Evolutionary conservation across 2,329 filamentous ascomycete species (phyloP).

Genomic region (Epichloe uncinata): DNA sequence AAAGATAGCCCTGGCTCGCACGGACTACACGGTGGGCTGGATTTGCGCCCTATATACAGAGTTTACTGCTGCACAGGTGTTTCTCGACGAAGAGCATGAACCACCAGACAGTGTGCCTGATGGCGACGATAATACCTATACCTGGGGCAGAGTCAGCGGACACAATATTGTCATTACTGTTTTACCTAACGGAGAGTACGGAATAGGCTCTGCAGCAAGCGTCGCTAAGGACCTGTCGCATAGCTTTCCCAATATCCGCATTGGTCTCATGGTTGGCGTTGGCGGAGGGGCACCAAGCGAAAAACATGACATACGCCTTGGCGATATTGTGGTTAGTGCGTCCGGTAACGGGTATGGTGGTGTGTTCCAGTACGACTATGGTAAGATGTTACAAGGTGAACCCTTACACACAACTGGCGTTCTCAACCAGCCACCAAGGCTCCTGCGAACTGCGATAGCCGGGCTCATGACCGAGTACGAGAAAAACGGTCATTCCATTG

Average conservation of each 20-base stretch:
- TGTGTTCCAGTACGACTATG: background rate
- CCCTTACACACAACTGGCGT: background rate
- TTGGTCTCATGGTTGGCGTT: conserved; percentile 9
- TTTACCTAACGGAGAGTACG: conserved; percentile 5
- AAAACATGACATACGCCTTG: conserved; percentile 19
- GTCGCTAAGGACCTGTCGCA: conserved; percentile 15
- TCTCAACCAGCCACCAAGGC: no score
- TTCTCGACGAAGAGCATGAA: conserved; percentile 23
- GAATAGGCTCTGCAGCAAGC: conserved; percentile 6
- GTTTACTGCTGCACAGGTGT: conserved; percentile 20
- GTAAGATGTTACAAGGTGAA: background rate
- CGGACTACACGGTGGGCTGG: conserved; percentile 27
- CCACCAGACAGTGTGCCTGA: conserved; percentile 11
- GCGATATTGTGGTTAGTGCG: conserved; percentile 13
- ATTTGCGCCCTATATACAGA: conserved; percentile 27
- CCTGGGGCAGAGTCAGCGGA: conserved; percentile 5
- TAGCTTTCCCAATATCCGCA: conserved; percentile 17
- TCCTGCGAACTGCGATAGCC: no score
- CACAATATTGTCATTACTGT: conserved; percentile 10
- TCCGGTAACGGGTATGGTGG: rapidly evolving
- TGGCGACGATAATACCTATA: conserved; percentile 7
- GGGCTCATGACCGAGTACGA: no score
- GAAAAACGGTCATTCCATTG: no score
- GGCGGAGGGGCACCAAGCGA: conserved; percentile 21
- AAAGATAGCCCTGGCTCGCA: no score